Base-by-base conservation (phyloP, 2,329 filamentous ascomycete species). In the Phialocephala subalpina region DNA sequence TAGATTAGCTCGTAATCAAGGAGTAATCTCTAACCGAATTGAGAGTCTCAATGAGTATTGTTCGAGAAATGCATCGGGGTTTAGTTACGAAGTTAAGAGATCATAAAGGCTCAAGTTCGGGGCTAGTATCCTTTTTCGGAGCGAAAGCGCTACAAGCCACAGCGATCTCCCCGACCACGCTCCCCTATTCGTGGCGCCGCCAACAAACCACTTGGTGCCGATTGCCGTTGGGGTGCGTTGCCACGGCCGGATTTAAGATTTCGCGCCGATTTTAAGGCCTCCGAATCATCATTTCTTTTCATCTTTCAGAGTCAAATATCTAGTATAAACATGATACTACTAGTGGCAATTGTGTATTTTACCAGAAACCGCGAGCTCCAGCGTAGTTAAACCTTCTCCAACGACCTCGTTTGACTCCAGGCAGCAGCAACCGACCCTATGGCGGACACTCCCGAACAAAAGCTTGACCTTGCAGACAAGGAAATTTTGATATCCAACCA, bases 191-290 rank as follows among this genome's bases (percentile, higher is more conserved):
- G 45, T n/a, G n/a, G 20, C 11, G 20, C 9, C 22, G 1, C 45
- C n/a, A 16, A 2, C 40, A 12, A 18, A 9, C 40, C 40, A 18
- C n/a, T 25, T 2, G n/a, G 45, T 49, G 45, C 45, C 45, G 45
- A 25, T 25, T 25, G n/a, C 45, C 45, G 45, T 49, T 33, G 45
- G 7, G 45, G 18, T 11, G 18, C 40, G n/a, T n/a, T 42, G 14
- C 14, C n/a, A n/a, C 40, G 40, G 12, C 40, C 45, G 45, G 45
- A 49, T 49, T 49, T 49, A 49, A 49, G 45, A 11, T 49, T n/a
- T 6, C 20, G 18, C 11, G 9, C 45, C 45, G 45, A 49, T 25
- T 2, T 11, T 8, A n/a, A 49, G 45, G 22, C 45, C 11, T 2
- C 12, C n/a, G 22, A 49, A 49, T 25, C n/a, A 49, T 25, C 20